Evolutionary conservation across 2,329 filamentous ascomycete genomes (phyloP), one percentile per base, ranked within the genome.

Genomic region (Coccinonectria pachysandricola): DNA sequence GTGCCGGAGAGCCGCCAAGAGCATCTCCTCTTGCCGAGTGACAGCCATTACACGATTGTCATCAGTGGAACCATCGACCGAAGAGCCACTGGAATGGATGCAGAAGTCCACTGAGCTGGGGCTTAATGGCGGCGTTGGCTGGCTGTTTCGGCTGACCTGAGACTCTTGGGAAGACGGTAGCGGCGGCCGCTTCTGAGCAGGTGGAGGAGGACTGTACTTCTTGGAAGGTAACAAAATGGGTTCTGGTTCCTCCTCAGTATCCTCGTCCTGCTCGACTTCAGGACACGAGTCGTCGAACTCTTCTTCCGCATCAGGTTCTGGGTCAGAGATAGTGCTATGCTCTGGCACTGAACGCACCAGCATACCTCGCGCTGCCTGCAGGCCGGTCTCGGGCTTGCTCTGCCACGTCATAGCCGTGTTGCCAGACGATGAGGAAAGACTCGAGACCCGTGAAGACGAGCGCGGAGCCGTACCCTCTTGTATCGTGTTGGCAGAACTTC

Each of bases 21-120:
- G 54, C 58, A 71, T 64, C 46, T 74, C 66, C 34, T 75, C 70
- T 34, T 73, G 68, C 4, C 56, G 60, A 0, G 68, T 73, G 11
- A 75, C 67, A 1, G 68, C 65, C 62, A 74, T 72, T 28, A 72
- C 54, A 2, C 68, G 61, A 15, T 52, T 50, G 17, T 53, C 47
- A 15, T 42, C 38, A 11, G 35, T 43, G 7, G 43, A 36, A 2
- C 39, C 40, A 21, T 57, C 50, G 7, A 56, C 43, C 0, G 60
- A 60, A 3, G 57, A 58, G 8, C 48, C 48, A 0, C 48, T 46
- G 1, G 56, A 53, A 18, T 58, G 56, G 10, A 63, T 50, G 32
- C 58, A 64, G 25, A 64, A 64, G 27, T 71, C 66, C 4, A 65
- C 50, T 6, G 64, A 70, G 3, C 56, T 58, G 0, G 69, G 69